These are phyloP conservation scores for Oxytropis ochrocephala DNA, from an alignment of 306 rosid species.

Conservation along the genomic window DNA sequence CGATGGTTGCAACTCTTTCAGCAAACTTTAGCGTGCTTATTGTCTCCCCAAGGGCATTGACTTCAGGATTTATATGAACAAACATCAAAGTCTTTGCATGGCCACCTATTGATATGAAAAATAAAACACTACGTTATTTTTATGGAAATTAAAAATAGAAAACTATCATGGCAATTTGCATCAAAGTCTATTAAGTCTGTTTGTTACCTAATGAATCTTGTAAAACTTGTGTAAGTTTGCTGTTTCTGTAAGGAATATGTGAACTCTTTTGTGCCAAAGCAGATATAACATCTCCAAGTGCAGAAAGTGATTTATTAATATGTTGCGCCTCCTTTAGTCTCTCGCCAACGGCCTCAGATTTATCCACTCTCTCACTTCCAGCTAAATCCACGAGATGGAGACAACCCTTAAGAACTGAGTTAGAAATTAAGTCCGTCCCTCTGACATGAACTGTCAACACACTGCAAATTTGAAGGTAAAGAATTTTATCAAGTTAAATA, in stretches of 20 bases:
- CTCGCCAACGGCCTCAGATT: slow-evolving; percentile 96
- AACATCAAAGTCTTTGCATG: slow-evolving; percentile 98
- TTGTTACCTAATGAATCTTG: slow-evolving; percentile 90
- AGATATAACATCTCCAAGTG: slow-evolving; percentile 92
- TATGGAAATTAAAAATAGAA: not conserved
- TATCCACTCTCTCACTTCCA: slow-evolving; percentile 95
- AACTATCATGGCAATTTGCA: not conserved
- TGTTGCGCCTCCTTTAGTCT: slow-evolving; percentile 94
- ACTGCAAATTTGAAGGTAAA: slow-evolving; percentile 45
- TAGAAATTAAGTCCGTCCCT: slow-evolving; percentile 72
- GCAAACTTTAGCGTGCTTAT: slow-evolving; percentile 97
- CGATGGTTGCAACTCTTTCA: slow-evolving; percentile 91
- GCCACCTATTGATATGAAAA: slow-evolving; percentile 52
- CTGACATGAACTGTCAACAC: slow-evolving; percentile 83
- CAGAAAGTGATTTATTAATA: slow-evolving; percentile 93
- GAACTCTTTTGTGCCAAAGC: slow-evolving; percentile 94
- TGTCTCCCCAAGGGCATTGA: slow-evolving; percentile 82
- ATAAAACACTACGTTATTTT: not conserved
- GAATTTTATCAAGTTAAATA: not conserved
- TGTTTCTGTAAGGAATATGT: slow-evolving; percentile 91
- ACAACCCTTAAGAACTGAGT: slow-evolving; percentile 73
- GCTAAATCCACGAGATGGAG: slow-evolving; percentile 98
- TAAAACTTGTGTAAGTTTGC: slow-evolving; percentile 94
- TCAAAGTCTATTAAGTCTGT: not conserved
- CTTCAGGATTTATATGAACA: slow-evolving; percentile 92